Evolutionary conservation across 768 basidiomycete genomes (phyloP).

Genomic region (Trichaptum fuscoviolaceum): DNA sequence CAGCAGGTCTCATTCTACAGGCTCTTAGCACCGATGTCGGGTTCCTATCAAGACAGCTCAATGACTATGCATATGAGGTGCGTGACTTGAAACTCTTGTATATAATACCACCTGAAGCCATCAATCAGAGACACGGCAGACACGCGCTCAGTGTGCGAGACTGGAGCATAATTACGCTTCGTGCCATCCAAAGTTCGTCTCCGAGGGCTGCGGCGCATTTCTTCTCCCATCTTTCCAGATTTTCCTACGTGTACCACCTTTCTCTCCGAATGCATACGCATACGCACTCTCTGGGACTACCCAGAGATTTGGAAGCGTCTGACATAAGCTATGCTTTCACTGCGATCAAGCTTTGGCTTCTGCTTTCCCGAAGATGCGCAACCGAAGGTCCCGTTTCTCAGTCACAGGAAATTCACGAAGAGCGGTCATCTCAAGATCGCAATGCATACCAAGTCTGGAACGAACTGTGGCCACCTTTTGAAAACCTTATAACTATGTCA

Average conservation of each 20-base stretch:
- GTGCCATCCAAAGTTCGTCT: slow-evolving; percentile 40
- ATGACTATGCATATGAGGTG: slow-evolving; percentile 24
- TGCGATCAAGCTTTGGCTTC: slow-evolving; percentile 66
- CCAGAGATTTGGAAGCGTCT: slow-evolving; percentile 40
- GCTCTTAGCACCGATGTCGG: slow-evolving; percentile 40
- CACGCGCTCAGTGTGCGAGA: slow-evolving; percentile 40
- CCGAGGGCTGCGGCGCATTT: slow-evolving; percentile 35
- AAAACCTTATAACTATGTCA: slow-evolving; percentile 43
- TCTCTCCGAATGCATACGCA: slow-evolving; percentile 39
- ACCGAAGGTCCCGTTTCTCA: neutral
- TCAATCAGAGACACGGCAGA: slow-evolving; percentile 25
- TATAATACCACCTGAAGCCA: neutral
- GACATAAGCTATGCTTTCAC: slow-evolving; percentile 68
- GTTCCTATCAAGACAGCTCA: slow-evolving; percentile 33
- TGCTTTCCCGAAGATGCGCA: slow-evolving; percentile 40
- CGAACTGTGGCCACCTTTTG: slow-evolving; percentile 71
- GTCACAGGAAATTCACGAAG: slow-evolving; percentile 24
- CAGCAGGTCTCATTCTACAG: slow-evolving; percentile 49
- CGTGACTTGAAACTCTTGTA: slow-evolving; percentile 22
- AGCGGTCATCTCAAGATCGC: slow-evolving; percentile 11
- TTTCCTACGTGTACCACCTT: slow-evolving; percentile 41
- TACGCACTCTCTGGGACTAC: slow-evolving; percentile 29
- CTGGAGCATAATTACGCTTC: slow-evolving; percentile 62
- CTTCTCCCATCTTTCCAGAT: slow-evolving; percentile 45
- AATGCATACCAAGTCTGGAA: slow-evolving; percentile 51